Conservation (phyloP, 192 early-diverging fungal species). For the Coemansia sp. region DNA sequence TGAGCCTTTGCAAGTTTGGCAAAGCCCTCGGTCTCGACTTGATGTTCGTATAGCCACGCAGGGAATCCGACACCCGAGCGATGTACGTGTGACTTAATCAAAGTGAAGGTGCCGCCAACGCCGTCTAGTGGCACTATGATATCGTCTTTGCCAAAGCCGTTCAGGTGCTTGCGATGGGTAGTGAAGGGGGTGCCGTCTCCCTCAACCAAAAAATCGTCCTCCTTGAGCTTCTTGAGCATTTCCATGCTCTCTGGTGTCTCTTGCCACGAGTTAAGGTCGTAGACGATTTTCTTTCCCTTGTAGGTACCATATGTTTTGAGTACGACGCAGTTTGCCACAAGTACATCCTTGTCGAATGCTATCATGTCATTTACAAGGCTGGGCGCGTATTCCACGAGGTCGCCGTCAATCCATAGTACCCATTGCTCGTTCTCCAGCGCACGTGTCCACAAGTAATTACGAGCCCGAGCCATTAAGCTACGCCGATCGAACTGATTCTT, state of each 20-base stretch:
- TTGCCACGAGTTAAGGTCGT: conserved; percentile 72
- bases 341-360: conserved; percentile 65
- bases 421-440: conserved; percentile 64
- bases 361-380: conserved; percentile 64
- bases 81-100: conserved; percentile 68
- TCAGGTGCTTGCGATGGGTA: conserved; percentile 46
- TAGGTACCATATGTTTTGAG: conserved; percentile 35
- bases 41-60: conserved; percentile 62
- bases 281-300: conserved; percentile 58
- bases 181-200: conserved; percentile 36
- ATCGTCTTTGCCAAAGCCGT: conserved; percentile 42
- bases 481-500: conserved; percentile 61
- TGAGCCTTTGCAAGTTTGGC: conserved; percentile 69
- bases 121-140: conserved; percentile 63
- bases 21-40: conserved; percentile 74
- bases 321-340: conserved; percentile 66
- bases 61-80: conserved; percentile 70
- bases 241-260: conserved; percentile 47
- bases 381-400: conserved; percentile 66
- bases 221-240: conserved; percentile 11
- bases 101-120: conserved; percentile 68
- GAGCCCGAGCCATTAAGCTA: conserved; percentile 61
- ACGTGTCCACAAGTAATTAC: conserved; percentile 63
- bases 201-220: conserved; percentile 42
- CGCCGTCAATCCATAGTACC: conserved; percentile 76